Conservation (phyloP, 2,329 filamentous ascomycete genomes). For the Claviceps paspali region DNA sequence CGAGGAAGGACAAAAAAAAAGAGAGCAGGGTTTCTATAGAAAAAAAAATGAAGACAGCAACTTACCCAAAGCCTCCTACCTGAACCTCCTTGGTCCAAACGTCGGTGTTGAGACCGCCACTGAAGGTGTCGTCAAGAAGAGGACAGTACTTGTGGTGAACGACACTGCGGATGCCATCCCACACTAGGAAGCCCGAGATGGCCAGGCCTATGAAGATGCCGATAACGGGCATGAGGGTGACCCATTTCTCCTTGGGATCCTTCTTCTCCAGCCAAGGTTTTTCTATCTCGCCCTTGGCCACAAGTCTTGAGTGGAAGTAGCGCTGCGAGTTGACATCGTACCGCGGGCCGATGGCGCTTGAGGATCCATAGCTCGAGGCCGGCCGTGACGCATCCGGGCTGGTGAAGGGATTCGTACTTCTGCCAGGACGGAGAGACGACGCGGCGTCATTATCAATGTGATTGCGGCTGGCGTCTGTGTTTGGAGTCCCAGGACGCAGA, state of each 20-base stretch:
- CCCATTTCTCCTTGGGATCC: constrained; percentile 73
- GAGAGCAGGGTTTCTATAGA: too few relatives aligned
- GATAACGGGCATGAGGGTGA: constrained; percentile 61
- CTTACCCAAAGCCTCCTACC: constrained; percentile 61
- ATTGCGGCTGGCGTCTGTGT: constrained; percentile 23
- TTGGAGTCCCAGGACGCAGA: constrained; percentile 26
- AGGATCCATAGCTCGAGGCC: constrained; percentile 31
- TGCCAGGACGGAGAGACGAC: constrained; percentile 17
- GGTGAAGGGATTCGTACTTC: constrained; percentile 27
- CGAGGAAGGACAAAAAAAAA: too few relatives aligned
- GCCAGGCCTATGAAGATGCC: constrained; percentile 55
- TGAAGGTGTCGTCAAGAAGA: constrained; percentile 52
- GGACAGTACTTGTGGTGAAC: constrained; percentile 60
- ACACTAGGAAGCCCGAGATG: constrained; percentile 57
- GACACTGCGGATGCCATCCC: constrained; percentile 57
- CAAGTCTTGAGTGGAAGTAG: constrained; percentile 60
- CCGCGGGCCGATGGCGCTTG: constrained; percentile 21
- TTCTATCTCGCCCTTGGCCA: constrained; percentile 57
- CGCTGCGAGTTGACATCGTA: constrained; percentile 27
- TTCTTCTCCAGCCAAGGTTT: constrained; percentile 63
- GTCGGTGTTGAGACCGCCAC: constrained; percentile 37
- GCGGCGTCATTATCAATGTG: constrained; percentile 27
- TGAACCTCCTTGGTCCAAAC: constrained; percentile 65
- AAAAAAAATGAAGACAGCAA: constrained; percentile 9
- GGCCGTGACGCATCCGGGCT: constrained; percentile 31